Conservation (phyloP, 2,329 filamentous ascomycete species). For the Epichloe sylvatica region DNA sequence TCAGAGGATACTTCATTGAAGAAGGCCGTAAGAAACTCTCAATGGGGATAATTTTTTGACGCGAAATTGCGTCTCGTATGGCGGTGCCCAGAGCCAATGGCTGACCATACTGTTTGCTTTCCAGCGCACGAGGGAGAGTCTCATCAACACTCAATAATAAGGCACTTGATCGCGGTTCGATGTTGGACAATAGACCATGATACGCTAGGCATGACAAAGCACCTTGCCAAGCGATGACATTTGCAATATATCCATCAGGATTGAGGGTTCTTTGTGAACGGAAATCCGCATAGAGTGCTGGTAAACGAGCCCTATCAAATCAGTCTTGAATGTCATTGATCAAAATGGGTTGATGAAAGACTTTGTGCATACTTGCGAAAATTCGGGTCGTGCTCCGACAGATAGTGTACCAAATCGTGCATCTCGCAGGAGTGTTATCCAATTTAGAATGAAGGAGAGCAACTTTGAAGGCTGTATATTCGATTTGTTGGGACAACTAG, state of each 20-base stretch:
- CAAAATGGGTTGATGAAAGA: neutral
- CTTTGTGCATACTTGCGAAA: conserved; percentile 37
- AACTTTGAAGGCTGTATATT: neutral
- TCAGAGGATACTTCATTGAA: conserved; percentile 58
- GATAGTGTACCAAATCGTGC: conserved; percentile 55
- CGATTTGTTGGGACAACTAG: neutral
- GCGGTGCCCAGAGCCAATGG: conserved; percentile 71
- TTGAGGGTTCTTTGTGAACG: conserved; percentile 59
- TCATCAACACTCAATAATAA: conserved; percentile 44
- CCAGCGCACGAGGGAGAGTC: conserved; percentile 54
- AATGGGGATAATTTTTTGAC: conserved; percentile 55
- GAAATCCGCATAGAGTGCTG: conserved; percentile 84
- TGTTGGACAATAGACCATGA: conserved; percentile 38
- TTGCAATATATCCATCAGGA: conserved; percentile 72
- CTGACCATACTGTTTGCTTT: conserved; percentile 63
- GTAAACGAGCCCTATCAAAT: conserved; percentile 54
- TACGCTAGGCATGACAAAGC: conserved; percentile 57
- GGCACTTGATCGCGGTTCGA: conserved; percentile 28
- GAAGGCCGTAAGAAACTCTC: conserved; percentile 50
- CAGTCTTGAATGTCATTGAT: neutral
- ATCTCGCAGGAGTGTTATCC: conserved; percentile 21
- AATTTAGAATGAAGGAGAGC: neutral
- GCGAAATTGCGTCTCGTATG: conserved; percentile 57
- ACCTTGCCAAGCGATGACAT: conserved; percentile 64
- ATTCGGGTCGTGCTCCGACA: conserved; percentile 44